Evolutionary conservation across 345 rosid genomes (phyloP), one percentile per base, ranked within the genome.

Genomic region (Eutrema yunnanense): DNA sequence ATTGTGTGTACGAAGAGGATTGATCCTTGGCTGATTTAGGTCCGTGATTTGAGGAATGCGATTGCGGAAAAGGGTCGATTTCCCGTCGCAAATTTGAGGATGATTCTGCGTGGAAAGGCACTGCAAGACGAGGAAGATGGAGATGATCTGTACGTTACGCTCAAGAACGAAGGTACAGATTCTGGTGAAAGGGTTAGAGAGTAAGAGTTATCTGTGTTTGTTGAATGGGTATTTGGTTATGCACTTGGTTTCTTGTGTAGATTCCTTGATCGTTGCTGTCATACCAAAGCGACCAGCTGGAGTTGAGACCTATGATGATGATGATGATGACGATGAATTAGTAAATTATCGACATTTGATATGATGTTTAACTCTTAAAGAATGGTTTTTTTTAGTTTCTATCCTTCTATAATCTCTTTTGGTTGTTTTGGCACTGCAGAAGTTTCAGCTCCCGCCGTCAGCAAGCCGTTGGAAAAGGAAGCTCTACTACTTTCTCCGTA

Each of bases 381-480:
- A 16, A 16, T 16, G 16, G 0, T 16, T 16, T 16, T 16, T 16
- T 16, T 16, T 16, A 16, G 16, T 16, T 16, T 16, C 16, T 16
- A 16, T 16, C 16, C 16, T 16, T 16, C 22, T 56, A 6, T 47
- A 22, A 22, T 53, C 10, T 51, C 29, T 54, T 37, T 49, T 38
- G 32, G 32, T 57, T 77, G 14, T 64, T 53, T 32, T 47, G 50
- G 55, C 57, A 65, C 32, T 76, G 69, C 71, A 92, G 90, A 88
- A 86, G 84, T 92, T 92, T 80, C 82, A 84, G 77, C 85, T 92
- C 59, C 92, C 98, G 58, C 78, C 74, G 14, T 82, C 98, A 70
- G 78, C 92, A 51, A 90, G 84, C 76, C 74, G 79, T 67, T 84
- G 92, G 88, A 86, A 90, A 83, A 92, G 72, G 83, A 88, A 73